Evolutionary conservation across 2,329 filamentous ascomycete genomes (phyloP).

Genomic region (Bipolaris cookei): DNA sequence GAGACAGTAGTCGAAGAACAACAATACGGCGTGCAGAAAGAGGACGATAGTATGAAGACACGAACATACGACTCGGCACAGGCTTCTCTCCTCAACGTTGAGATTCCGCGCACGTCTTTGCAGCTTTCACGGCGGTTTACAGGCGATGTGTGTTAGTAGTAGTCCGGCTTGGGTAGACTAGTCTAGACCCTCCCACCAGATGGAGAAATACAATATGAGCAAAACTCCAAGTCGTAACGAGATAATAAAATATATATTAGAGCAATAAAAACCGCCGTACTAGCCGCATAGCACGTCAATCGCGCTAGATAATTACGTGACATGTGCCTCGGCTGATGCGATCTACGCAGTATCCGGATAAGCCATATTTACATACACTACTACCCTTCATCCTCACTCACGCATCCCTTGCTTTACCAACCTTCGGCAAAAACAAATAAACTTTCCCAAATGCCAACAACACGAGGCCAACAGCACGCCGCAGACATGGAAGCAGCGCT

Average conservation of each 20-base stretch:
- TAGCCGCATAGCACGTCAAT: neutral
- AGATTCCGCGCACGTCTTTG: constrained; percentile 1
- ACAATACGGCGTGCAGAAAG: neutral
- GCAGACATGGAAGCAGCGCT: constrained; percentile 70
- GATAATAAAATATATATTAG: neutral
- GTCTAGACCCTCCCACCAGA: neutral
- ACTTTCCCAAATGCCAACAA: constrained; percentile 30
- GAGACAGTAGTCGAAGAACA: neutral
- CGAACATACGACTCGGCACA: neutral
- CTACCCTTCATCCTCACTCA: neutral
- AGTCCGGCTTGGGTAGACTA: neutral
- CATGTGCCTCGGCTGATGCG: constrained; percentile 9
- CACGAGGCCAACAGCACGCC: constrained; percentile 32
- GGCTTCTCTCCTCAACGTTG: neutral
- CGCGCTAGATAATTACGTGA: neutral
- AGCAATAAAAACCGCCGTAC: neutral
- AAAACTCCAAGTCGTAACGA: neutral
- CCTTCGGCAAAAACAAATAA: neutral
- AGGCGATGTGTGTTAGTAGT: neutral
- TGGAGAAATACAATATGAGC: neutral
- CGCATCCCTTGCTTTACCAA: neutral
- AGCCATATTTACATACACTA: neutral
- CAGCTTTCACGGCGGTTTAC: neutral
- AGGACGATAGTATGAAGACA: too few relatives aligned
- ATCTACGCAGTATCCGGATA: constrained; percentile 1